Percentiles rank a stretch among this genome's conserved stretches.
phyloP scores from a whole-genome alignment of 1,139 yeast genomes.

The Waltiozyma sp. region DNA sequence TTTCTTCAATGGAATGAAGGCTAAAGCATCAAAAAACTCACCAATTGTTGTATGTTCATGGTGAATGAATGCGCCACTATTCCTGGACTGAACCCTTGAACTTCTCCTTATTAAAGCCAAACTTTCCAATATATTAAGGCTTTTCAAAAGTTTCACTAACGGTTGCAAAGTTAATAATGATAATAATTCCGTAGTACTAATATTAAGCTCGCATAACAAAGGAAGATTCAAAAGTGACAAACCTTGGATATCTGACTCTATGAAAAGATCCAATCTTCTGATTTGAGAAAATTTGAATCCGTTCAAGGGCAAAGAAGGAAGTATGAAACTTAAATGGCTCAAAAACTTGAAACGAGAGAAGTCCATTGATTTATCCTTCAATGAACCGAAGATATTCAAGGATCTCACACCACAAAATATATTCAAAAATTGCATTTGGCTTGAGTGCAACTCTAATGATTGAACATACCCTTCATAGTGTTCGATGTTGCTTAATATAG shows the following conservation, averaged over 20 bases:
- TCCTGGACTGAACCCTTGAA: conserved; percentile 3
- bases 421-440: background rate
- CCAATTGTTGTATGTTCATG: background rate
- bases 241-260: conserved; percentile 4
- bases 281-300: background rate
- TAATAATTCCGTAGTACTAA: conserved; percentile 4
- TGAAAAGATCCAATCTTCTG: conserved; percentile 10
- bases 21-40: conserved; percentile 1
- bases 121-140: conserved; percentile 1
- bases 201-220: conserved; percentile 6
- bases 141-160: conserved; percentile 1
- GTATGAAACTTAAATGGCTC: conserved; percentile 1
- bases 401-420: conserved; percentile 5
- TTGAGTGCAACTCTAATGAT: conserved; percentile 6
- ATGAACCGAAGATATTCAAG: conserved; percentile 8
- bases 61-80: conserved; percentile 1
- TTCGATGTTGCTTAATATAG: background rate
- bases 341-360: background rate
- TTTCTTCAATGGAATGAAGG: background rate
- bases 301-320: background rate
- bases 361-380: background rate
- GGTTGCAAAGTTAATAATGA: conserved; percentile 3
- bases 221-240: background rate
- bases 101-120: conserved; percentile 1
- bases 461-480: background rate